Conservation (phyloP, 176 grass and related monocot genomes). For the Areca catechu region DNA sequence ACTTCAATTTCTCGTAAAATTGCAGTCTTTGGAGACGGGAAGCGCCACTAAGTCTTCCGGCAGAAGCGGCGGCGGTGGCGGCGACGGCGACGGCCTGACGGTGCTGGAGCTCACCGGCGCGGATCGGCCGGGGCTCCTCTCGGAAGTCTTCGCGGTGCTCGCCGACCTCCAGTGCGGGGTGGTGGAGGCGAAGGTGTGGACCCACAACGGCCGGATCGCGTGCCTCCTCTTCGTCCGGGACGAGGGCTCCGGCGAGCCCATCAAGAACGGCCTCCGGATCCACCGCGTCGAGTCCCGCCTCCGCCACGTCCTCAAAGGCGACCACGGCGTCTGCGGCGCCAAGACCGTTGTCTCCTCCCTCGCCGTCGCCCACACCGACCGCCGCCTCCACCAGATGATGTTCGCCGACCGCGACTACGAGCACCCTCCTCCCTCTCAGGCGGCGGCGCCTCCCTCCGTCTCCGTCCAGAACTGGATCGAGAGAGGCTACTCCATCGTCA, state of each 20-base stretch:
- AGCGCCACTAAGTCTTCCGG: background rate
- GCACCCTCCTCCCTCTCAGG: background rate
- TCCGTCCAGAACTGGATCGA: slow-evolving; percentile 11
- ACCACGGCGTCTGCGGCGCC: slow-evolving; percentile 8
- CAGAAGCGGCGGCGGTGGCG: background rate
- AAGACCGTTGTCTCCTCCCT: background rate
- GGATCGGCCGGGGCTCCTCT: slow-evolving; percentile 14
- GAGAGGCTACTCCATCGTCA: slow-evolving; percentile 14
- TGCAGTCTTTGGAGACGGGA: slow-evolving; percentile 3
- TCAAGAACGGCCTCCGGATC: background rate
- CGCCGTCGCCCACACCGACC: background rate
- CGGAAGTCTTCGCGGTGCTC: slow-evolving; percentile 14
- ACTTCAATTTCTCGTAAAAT: background rate
- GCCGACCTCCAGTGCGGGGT: slow-evolving; percentile 12
- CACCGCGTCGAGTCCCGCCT: slow-evolving; percentile 10
- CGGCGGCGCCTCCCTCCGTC: background rate
- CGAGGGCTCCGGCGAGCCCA: background rate
- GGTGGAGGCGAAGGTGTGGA: slow-evolving; percentile 11
- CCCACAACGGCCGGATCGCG: slow-evolving; percentile 12
- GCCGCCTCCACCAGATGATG: slow-evolving; percentile 22
- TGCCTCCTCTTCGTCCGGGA: slow-evolving; percentile 12
- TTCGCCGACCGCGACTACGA: slow-evolving; percentile 12
- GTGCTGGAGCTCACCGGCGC: slow-evolving; percentile 9
- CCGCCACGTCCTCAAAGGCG: slow-evolving; percentile 12
- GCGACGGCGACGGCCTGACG: background rate